Percentiles rank a stretch among this genome's conserved stretches.
phyloP scores from a whole-genome alignment of 2,329 filamentous ascomycete genomes.

The Pochonia chlamydosporia region DNA sequence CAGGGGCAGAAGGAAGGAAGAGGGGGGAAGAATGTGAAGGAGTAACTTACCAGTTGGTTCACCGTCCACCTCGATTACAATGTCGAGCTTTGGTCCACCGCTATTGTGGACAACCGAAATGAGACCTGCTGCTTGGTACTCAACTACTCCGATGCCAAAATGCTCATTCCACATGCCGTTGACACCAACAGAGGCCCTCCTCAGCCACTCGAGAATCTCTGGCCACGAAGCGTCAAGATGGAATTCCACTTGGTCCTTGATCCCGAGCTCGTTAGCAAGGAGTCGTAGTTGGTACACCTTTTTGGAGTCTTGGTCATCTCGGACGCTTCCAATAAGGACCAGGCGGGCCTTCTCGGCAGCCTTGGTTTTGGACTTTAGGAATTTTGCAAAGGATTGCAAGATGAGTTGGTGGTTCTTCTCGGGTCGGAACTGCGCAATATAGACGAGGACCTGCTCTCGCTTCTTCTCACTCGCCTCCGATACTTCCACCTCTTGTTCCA shows the following conservation, averaged over 20 bases:
- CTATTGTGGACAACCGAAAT: slow-evolving; percentile 91
- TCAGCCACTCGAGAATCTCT: slow-evolving; percentile 74
- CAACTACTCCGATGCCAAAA: slow-evolving; percentile 96
- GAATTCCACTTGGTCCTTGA: slow-evolving; percentile 82
- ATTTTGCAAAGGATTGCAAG: slow-evolving; percentile 74
- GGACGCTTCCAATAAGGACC: slow-evolving; percentile 86
- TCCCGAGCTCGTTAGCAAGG: slow-evolving; percentile 76
- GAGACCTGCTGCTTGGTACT: slow-evolving; percentile 93
- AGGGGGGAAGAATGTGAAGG: too few species aligned
- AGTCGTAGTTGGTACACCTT: slow-evolving; percentile 84
- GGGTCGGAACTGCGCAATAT: slow-evolving; percentile 94
- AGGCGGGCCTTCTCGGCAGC: slow-evolving; percentile 57
- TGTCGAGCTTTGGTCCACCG: slow-evolving; percentile 88
- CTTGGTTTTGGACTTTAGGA: slow-evolving; percentile 51
- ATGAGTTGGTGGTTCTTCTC: slow-evolving; percentile 95
- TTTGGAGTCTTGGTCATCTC: slow-evolving; percentile 73
- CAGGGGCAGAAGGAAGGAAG: not conserved
- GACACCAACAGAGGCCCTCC: slow-evolving; percentile 74
- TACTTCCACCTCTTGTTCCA: slow-evolving; percentile 69
- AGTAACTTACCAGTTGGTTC: slow-evolving; percentile 68
- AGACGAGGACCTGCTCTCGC: slow-evolving; percentile 71
- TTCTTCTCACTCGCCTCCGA: slow-evolving; percentile 60
- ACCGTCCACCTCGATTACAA: slow-evolving; percentile 76
- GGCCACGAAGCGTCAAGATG: slow-evolving; percentile 87
- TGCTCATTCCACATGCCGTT: slow-evolving; percentile 99